Percentiles rank a stretch among this genome's conserved stretches.
phyloP scores from a whole-genome alignment of 2,329 filamentous ascomycete species.

The Taxawa tesnikishii region DNA sequence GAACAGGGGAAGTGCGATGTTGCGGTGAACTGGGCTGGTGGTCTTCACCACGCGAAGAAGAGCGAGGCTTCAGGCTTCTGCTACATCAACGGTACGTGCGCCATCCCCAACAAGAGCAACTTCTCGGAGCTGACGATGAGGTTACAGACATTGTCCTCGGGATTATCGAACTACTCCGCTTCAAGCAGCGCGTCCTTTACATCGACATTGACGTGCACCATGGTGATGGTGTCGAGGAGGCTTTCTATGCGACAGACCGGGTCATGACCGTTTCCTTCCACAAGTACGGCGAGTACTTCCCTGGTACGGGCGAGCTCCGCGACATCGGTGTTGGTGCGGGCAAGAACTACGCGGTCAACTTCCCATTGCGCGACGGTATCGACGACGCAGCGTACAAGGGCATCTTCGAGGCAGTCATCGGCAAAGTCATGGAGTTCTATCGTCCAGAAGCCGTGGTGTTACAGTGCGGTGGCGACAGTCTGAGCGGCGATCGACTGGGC shows the following conservation, averaged over 20 bases:
- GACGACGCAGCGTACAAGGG: conserved; percentile 53
- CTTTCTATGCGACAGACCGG: conserved; percentile 58
- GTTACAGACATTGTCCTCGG: conserved; percentile 50
- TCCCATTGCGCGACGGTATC: conserved; percentile 57
- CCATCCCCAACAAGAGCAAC: background rate
- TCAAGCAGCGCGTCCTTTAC: conserved; percentile 53
- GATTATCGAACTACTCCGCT: conserved; percentile 51
- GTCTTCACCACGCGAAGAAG: conserved; percentile 37
- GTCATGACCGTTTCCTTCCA: conserved; percentile 64
- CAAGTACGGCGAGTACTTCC: conserved; percentile 63
- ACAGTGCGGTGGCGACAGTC: conserved; percentile 56
- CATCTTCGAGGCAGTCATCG: conserved; percentile 57
- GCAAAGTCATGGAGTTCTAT: conserved; percentile 58
- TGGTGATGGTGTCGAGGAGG: conserved; percentile 58
- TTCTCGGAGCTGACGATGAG: conserved; percentile 2
- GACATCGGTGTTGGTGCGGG: conserved; percentile 56
- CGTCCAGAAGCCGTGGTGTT: conserved; percentile 55
- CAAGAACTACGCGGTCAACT: conserved; percentile 58
- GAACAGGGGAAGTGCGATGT: conserved; percentile 58
- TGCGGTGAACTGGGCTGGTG: conserved; percentile 42
- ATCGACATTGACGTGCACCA: conserved; percentile 58
- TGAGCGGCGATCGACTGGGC: conserved; percentile 54
- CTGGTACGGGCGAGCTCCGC: conserved; percentile 55
- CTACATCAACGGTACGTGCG: conserved; percentile 31
- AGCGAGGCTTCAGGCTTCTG: conserved; percentile 35